Evolutionary conservation across 352 stramenopile genomes (phyloP), one percentile per base, ranked within the genome.

Genomic region (Globisporangium nodosum): DNA sequence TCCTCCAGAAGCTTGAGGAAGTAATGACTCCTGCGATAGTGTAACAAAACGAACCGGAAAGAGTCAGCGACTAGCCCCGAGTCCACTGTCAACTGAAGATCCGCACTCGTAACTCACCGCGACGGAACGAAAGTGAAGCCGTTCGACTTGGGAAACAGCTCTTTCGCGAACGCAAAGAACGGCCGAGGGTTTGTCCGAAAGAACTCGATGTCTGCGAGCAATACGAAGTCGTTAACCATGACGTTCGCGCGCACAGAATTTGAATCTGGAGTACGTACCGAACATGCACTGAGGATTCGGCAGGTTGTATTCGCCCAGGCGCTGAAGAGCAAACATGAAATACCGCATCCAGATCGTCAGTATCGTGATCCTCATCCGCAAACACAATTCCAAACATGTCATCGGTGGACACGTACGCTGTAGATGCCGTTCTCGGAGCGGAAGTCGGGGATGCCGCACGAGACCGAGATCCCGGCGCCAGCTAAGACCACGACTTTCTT

Each of bases 381-480:
- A 35, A 27, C 39, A 40, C 1, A 40, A 47, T 5, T 8, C 18
- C 3, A 43, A 35, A 18, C 31, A n/a, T 27, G 24, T 47, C 35
- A 61, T 13, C 13, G n/a, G 45, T 9, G 5, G n/a, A 12, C 43
- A 90, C 83, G 56, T 81, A 95, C 84, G 42, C 76, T 92, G 68
- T 96, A 96, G 49, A 96, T 96, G 55, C 88, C 88, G 56, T 93
- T 93, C 57, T 94, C 80, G 5, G 92, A 98, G 18, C 97, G 93
- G 70, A 99, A 99, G 66, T 99, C 97, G 0, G 97, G 97, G 65
- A 99, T 99, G 18, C 97, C 97, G 60, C 95, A 98, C 6, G 90
- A 97, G 13, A 98, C 95, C 9, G 85, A 97, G 54, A 99, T 98
- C n/a, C 96, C 96, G 11, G 96, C 96, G 20, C 96, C 96, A 21